phyloP scores from a whole-genome alignment of 169 alveolate genomes.

The Plasmodium berghei region DNA sequence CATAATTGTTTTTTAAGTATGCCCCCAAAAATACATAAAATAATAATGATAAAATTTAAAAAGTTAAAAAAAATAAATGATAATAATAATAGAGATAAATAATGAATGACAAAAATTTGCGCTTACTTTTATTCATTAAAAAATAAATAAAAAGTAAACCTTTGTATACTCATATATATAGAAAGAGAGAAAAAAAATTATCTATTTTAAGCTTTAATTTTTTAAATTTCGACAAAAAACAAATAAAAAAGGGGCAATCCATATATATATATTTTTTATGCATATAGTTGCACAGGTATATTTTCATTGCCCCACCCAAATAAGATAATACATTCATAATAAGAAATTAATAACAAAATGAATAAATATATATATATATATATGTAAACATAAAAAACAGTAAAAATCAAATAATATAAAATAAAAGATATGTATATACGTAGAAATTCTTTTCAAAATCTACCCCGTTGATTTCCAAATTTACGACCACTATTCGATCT shows the following conservation, averaged over 20 bases:
- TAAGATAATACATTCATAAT: background rate
- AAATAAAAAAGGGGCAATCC: slow-evolving; percentile 9
- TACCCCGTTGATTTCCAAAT: slow-evolving; percentile 59
- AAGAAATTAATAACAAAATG: background rate
- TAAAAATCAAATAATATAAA: background rate
- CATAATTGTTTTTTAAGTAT: too few species aligned
- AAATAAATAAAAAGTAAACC: too few species aligned
- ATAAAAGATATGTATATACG: background rate
- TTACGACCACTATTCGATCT: slow-evolving; percentile 46
- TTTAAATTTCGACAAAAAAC: slow-evolving; percentile 1
- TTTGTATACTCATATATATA: too few species aligned
- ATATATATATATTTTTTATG: background rate
- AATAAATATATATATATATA: slow-evolving; percentile 11
- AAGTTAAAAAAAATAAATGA: too few species aligned
- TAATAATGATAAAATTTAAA: too few species aligned
- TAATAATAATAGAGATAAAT: too few species aligned
- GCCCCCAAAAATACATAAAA: too few species aligned
- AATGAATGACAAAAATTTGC: too few species aligned
- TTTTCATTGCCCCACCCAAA: background rate
- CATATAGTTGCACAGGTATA: slow-evolving; percentile 2
- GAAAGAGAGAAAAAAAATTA: too few species aligned
- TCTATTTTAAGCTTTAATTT: background rate
- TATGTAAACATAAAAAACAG: background rate
- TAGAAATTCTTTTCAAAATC: slow-evolving; percentile 19
- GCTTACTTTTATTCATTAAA: too few species aligned